Base-by-base conservation (phyloP, 1,284 basidiomycete genomes). In the Marasmius fiardii region DNA sequence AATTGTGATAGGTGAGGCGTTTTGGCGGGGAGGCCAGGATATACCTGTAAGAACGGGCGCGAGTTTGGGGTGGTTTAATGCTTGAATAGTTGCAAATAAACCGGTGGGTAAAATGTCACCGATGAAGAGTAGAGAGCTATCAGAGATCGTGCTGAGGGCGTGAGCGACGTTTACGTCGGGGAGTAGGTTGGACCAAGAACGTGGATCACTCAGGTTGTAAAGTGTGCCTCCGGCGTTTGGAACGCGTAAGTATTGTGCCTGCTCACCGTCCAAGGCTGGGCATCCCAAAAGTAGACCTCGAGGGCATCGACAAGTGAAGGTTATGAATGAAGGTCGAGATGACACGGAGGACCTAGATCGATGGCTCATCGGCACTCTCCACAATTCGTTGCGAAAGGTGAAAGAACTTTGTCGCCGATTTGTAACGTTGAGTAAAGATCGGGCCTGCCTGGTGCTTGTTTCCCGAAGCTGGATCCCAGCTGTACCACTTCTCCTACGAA, bases 191-290 rank as follows among this genome's bases (percentile, higher is more conserved):
- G 63, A 72, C 66, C 67, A 74, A 26, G 69, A 76, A 48, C 68
- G 67, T 3, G 78, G 71, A 33, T 80, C 74, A 55, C 76, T 78
- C 37, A 91, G 75, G 58, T 80, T 85, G 74, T 88, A 91, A 5
- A 93, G 77, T 0, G 89, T 91, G 18, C 88, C 88, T 24, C 91
- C 91, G 0, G 88, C 92, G 55, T 81, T 81, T 5, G 92, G 92
- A 11, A 93, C 84, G 26, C 88, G 83, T 3, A 93, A 80, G 67
- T 89, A 96, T 70, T 95, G 92, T 0, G 93, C 93, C 74, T 96
- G 94, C 1, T 85, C 91, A 11, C 93, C 94, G 7, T 88, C 85
- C 0, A 93, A 79, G 10, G 70, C 65, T 0, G 87, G 83, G 33
- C 83, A 84, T 35, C 93, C 93, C 66, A 94, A 90, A 8, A 93